A percentile compares a stretch with the other conserved stretches of the same genome.
These are phyloP conservation scores for Populus hybrid DNA, from an alignment of 441 rosid species.

Conservation along the genomic window DNA sequence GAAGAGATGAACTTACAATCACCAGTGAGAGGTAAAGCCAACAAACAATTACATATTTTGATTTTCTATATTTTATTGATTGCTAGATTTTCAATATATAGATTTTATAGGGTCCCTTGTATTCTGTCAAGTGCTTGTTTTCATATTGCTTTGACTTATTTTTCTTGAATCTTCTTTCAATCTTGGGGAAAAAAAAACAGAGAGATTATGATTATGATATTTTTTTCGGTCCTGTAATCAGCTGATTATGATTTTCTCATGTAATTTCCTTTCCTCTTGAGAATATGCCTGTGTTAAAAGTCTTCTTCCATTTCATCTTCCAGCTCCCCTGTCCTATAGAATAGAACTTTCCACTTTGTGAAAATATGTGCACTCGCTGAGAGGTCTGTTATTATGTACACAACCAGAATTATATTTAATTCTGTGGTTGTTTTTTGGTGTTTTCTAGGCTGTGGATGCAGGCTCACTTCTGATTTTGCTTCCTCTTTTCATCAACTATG, in stretches of 20 bases:
- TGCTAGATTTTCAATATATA: background rate
- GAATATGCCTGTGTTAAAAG: background rate
- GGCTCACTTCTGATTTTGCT: background rate
- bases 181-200: background rate
- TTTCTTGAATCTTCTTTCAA: background rate
- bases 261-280: background rate
- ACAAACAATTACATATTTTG: background rate
- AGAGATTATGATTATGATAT: too few relatives aligned
- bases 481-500: background rate
- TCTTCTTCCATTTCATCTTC: background rate
- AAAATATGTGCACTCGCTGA: too few relatives aligned
- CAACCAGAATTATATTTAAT: too few relatives aligned
- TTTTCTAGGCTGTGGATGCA: background rate
- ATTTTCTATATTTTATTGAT: background rate
- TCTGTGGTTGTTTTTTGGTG: too few relatives aligned
- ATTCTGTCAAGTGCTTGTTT: background rate
- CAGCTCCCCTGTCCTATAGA: background rate
- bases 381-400: too few relatives aligned
- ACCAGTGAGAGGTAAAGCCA: constrained; percentile 81
- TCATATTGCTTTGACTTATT: background rate
- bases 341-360: background rate
- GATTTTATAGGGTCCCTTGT: background rate
- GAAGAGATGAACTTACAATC: constrained; percentile 89
- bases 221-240: background rate
- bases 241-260: background rate